Evolutionary conservation across 169 alveolate genomes (phyloP).

Genomic region (Plasmodium falciparum): DNA sequence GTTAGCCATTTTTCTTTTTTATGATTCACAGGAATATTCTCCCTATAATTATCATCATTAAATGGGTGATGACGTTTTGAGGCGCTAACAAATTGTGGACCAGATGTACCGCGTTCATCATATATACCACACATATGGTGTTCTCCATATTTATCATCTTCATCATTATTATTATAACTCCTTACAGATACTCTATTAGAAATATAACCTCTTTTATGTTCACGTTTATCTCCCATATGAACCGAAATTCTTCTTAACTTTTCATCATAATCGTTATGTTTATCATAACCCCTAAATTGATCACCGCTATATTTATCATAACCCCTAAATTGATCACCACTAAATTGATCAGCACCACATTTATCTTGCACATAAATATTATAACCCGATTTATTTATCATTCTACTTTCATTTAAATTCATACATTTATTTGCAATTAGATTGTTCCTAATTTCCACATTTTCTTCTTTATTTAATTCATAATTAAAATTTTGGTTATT

Average conservation of each 20-base stretch:
- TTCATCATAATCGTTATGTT: no score
- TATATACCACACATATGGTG: no score
- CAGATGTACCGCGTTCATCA: no score
- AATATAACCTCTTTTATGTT: neutral
- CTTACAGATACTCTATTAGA: neutral
- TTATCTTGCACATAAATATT: neutral
- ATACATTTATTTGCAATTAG: neutral
- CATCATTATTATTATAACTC: slow-evolving; percentile 1
- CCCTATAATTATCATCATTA: neutral
- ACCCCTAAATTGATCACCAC: no score
- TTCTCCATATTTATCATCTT: neutral
- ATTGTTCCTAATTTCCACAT: neutral
- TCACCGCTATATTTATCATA: no score
- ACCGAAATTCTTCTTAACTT: neutral
- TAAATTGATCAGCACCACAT: neutral
- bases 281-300: neutral
- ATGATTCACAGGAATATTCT: neutral
- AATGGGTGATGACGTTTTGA: neutral
- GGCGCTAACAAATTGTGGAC: no score
- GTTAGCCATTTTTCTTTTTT: neutral
- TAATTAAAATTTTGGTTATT: neutral
- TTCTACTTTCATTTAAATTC: slow-evolving; percentile 22
- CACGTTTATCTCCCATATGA: neutral
- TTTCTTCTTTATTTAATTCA: neutral
- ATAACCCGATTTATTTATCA: slow-evolving; percentile 14